A percentile compares a stretch with the other conserved stretches of the same genome.
Evolutionary conservation across 2,329 filamentous ascomycete genomes (phyloP).

Genomic region (Aspergillus sp.): DNA sequence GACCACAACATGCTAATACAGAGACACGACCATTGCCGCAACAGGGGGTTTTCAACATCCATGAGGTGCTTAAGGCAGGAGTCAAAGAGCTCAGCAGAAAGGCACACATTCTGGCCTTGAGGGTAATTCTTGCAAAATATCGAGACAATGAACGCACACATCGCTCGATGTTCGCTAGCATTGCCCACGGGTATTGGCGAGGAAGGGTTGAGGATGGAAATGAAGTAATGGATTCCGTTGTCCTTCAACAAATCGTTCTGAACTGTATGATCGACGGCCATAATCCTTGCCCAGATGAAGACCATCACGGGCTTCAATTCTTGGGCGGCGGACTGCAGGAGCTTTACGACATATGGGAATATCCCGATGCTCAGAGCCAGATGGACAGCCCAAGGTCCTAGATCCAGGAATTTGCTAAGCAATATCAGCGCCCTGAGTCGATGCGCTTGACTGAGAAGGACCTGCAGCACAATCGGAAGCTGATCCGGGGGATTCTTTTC

Average conservation of each 20-base stretch:
- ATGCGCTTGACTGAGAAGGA: slow-evolving; percentile 93
- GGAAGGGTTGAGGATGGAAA: slow-evolving; percentile 81
- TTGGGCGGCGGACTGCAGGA: slow-evolving; percentile 89
- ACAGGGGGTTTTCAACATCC: slow-evolving; percentile 81
- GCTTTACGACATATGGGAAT: slow-evolving; percentile 97
- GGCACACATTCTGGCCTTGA: slow-evolving; percentile 87
- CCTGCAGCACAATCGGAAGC: slow-evolving; percentile 91
- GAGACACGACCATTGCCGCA: slow-evolving; percentile 93
- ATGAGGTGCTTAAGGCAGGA: slow-evolving; percentile 81
- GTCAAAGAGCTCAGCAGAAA: slow-evolving; percentile 85
- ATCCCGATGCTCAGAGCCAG: slow-evolving; percentile 96
- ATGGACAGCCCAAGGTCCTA: slow-evolving; percentile 98
- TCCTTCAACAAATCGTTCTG: slow-evolving; percentile 95
- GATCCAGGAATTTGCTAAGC: slow-evolving; percentile 87
- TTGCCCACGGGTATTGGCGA: slow-evolving; percentile 84
- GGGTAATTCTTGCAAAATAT: slow-evolving; percentile 96
- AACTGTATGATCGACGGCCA: slow-evolving; percentile 91
- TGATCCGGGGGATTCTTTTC: slow-evolving; percentile 89
- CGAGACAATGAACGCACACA: slow-evolving; percentile 97
- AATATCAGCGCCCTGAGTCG: slow-evolving; percentile 86
- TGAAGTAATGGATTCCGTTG: slow-evolving; percentile 96
- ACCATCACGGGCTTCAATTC: slow-evolving; percentile 99
- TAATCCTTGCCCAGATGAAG: slow-evolving; percentile 95
- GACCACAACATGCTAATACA: slow-evolving; percentile 95
- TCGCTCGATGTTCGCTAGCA: slow-evolving; percentile 91